Evolutionary conservation across 2,329 filamentous ascomycete species (phyloP).

Genomic region (Nothomitra cinnamomea): DNA sequence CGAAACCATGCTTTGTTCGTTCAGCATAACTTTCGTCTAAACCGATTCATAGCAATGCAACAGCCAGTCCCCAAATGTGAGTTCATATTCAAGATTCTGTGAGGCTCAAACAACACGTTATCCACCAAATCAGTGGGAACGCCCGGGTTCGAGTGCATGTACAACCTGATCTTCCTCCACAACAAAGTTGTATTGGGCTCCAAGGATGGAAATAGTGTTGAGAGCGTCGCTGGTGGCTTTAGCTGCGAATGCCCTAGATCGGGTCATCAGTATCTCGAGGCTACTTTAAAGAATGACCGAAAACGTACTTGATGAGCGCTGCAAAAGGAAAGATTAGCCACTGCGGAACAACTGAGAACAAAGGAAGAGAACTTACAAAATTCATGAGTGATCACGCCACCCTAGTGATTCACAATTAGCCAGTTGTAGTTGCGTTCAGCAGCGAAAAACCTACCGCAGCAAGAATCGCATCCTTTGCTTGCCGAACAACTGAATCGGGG

Average conservation of each 20-base stretch:
- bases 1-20: background rate
- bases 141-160: background rate
- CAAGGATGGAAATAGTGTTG: constrained; percentile 46
- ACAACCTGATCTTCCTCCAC: constrained; percentile 70
- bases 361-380: constrained; percentile 26
- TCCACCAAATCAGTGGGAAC: no score
- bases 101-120: background rate
- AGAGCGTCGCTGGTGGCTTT: constrained; percentile 53
- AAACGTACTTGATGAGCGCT: constrained; percentile 24
- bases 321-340: background rate
- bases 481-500: constrained; percentile 47
- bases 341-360: background rate
- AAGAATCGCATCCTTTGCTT: constrained; percentile 55
- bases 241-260: constrained; percentile 55
- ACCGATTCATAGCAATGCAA: no score
- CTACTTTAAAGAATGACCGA: background rate
- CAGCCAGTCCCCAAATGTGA: no score
- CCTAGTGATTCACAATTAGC: constrained; percentile 19
- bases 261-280: background rate
- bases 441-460: constrained; percentile 33
- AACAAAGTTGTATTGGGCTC: constrained; percentile 40
- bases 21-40: background rate
- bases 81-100: no score
- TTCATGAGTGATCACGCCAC: constrained; percentile 64
- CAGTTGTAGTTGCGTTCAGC: background rate